These are phyloP conservation scores for Penicillium coffeae DNA, from an alignment of 495 filamentous ascomycete species.

Conservation along the genomic window DNA sequence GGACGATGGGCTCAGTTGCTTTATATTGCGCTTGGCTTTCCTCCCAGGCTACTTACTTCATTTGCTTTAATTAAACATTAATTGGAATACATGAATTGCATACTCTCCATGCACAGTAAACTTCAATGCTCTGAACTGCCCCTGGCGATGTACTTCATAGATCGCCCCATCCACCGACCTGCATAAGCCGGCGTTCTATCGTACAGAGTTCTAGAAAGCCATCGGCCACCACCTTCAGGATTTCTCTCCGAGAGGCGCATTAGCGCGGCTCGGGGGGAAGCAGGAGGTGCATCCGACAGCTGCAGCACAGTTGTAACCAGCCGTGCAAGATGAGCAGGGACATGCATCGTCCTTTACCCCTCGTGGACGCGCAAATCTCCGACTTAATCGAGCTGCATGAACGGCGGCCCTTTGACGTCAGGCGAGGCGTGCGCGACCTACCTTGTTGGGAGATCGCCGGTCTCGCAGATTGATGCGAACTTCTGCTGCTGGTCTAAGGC, in stretches of 20 bases:
- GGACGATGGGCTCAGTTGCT: no score
- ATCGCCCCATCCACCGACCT: no score
- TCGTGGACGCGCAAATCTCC: background rate
- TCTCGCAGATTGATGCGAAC: background rate
- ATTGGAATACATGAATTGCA: no score
- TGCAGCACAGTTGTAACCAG: conserved; percentile 20
- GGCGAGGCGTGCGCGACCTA: background rate
- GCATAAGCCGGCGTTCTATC: background rate
- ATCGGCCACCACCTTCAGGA: conserved; percentile 14
- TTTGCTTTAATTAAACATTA: no score
- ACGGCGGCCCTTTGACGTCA: conserved; percentile 15
- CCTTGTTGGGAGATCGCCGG: background rate
- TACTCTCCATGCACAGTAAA: no score
- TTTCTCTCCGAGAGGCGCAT: conserved; percentile 24
- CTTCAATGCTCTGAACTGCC: no score
- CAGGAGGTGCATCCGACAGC: conserved; percentile 22
- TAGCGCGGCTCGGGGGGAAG: conserved; percentile 40
- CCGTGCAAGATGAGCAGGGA: conserved; percentile 6
- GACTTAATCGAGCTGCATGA: conserved; percentile 15
- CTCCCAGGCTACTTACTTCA: no score
- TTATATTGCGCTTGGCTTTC: no score
- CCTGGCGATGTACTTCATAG: no score
- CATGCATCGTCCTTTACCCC: conserved; percentile 1
- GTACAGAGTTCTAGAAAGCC: conserved; percentile 27
- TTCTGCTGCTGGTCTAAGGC: background rate